Percentiles rank a stretch among this genome's conserved stretches.
phyloP scores from a whole-genome alignment of 441 rosid genomes.

The Gossypium schwendimanii region DNA sequence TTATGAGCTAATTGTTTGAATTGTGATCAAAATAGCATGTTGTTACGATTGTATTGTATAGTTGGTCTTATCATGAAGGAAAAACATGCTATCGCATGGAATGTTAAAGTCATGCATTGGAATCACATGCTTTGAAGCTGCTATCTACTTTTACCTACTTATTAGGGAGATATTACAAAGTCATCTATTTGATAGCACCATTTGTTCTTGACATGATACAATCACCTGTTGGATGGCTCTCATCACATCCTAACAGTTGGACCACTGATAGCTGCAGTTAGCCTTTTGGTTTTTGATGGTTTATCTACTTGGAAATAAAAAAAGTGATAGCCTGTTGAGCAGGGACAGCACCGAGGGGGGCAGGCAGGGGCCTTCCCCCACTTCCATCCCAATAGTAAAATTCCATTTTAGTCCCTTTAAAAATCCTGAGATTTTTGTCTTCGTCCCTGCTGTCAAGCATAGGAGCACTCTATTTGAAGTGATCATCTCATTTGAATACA shows the following conservation, averaged over 20 bases:
- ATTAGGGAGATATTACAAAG: not conserved
- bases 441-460: not conserved
- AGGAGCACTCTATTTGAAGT: not conserved
- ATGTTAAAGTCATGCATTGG: not conserved
- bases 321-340: not conserved
- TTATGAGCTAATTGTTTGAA: not conserved
- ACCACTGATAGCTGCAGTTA: not conserved
- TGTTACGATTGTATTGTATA: not conserved
- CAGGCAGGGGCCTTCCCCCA: too few species aligned
- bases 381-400: too few species aligned
- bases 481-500: not conserved
- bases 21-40: not conserved
- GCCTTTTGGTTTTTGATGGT: not conserved
- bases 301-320: not conserved
- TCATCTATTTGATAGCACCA: not conserved
- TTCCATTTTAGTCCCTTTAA: too few species aligned
- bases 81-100: not conserved
- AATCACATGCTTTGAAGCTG: not conserved
- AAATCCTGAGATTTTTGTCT: too few species aligned
- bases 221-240: not conserved
- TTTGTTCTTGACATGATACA: not conserved
- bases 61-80: constrained; percentile 1
- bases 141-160: not conserved
- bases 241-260: not conserved
- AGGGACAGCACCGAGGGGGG: too few species aligned